These are phyloP conservation scores for Myxozyma mucilagina DNA, from an alignment of 805 yeast genomes.

Conservation along the genomic window DNA sequence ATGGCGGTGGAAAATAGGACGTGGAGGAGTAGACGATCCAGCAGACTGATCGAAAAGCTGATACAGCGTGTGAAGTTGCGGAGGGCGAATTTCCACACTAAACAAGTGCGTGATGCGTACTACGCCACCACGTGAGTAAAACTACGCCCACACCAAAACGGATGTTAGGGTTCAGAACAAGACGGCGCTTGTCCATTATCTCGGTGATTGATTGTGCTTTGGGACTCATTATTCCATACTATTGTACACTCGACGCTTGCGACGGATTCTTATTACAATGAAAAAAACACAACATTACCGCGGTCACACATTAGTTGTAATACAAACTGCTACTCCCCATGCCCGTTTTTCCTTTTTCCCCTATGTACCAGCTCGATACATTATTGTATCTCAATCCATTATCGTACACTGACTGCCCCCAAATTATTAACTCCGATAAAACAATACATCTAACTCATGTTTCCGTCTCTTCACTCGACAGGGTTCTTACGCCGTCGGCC, in stretches of 20 bases:
- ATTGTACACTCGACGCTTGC: too few species aligned
- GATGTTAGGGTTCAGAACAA: slow-evolving; percentile 15
- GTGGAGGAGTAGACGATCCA: background rate
- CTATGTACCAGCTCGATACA: background rate
- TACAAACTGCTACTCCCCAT: background rate
- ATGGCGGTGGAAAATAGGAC: background rate
- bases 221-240: too few species aligned
- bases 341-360: background rate
- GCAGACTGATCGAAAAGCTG: slow-evolving; percentile 1
- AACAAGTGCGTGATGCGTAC: background rate
- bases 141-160: background rate
- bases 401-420: background rate
- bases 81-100: slow-evolving; percentile 3
- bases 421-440: background rate
- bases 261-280: too few species aligned
- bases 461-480: background rate
- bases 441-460: background rate
- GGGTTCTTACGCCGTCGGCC: slow-evolving; percentile 22
- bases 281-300: too few species aligned
- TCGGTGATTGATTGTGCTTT: too few species aligned
- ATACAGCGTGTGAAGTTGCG: background rate
- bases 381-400: background rate
- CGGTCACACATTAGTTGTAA: too few species aligned
- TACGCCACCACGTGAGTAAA: background rate
- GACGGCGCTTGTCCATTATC: too few species aligned